These are phyloP conservation scores for sweet orange (Citrus sinensis) DNA, from an alignment of 345 rosid species.

Conservation along the genomic window DNA sequence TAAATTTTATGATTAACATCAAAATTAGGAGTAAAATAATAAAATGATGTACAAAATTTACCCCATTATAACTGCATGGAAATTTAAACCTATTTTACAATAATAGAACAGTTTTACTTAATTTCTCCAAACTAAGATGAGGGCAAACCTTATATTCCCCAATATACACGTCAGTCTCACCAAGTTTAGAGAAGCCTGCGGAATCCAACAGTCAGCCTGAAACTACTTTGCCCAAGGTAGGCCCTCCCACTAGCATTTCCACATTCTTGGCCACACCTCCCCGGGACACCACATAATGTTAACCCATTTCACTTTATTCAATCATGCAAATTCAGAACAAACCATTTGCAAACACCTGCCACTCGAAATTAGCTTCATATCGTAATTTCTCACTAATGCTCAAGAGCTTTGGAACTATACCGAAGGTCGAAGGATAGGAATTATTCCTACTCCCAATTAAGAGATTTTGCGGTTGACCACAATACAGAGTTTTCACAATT, in stretches of 20 bases:
- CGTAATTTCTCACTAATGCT: neutral
- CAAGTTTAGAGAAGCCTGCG: too few relatives aligned
- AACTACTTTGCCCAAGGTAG: neutral
- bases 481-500: neutral
- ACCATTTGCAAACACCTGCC: neutral
- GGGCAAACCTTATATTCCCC: too few relatives aligned
- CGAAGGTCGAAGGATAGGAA: neutral
- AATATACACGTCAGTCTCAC: too few relatives aligned
- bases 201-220: too few relatives aligned
- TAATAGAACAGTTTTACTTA: too few relatives aligned
- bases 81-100: too few relatives aligned
- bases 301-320: constrained; percentile 16
- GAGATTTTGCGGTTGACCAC: neutral
- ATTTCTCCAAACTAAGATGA: too few relatives aligned
- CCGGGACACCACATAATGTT: neutral
- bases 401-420: neutral
- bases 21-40: too few relatives aligned
- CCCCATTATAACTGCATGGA: too few relatives aligned
- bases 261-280: neutral
- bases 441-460: neutral
- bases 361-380: neutral
- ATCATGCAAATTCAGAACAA: neutral
- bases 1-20: too few relatives aligned
- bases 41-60: too few relatives aligned
- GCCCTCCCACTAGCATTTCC: neutral